Conservation (phyloP, 352 stramenopile species). For the Phytophthora colocasiae region DNA sequence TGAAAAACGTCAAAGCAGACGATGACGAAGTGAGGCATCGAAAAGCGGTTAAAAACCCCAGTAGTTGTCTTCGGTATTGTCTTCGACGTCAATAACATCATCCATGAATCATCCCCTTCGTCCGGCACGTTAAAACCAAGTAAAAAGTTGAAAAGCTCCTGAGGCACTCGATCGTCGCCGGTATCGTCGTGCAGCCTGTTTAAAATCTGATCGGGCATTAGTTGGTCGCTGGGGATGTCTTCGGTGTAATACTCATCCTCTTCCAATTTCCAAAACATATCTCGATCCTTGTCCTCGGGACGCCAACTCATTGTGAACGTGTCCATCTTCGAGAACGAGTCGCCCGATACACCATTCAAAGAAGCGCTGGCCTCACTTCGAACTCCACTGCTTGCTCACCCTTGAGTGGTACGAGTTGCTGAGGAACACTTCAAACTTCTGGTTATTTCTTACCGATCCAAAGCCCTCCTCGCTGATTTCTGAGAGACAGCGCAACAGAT, state of each 20-base stretch:
- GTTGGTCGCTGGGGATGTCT: slow-evolving; percentile 1
- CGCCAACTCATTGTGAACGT: slow-evolving; percentile 19
- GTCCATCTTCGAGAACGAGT: slow-evolving; percentile 23
- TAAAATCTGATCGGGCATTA: not conserved
- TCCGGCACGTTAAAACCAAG: slow-evolving; percentile 10
- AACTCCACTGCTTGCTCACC: slow-evolving; percentile 14
- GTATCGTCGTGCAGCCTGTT: not conserved
- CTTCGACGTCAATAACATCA: slow-evolving; percentile 2
- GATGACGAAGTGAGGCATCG: no score
- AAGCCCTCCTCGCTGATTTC: slow-evolving; percentile 19
- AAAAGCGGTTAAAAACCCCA: not conserved
- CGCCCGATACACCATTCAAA: slow-evolving; percentile 1
- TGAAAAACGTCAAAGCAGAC: no score
- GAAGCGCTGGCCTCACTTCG: slow-evolving; percentile 2
- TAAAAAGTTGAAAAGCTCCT: slow-evolving; percentile 9
- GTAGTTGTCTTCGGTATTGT: not conserved
- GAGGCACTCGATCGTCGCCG: slow-evolving; percentile 1
- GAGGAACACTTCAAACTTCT: slow-evolving; percentile 16
- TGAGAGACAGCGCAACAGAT: slow-evolving; percentile 1
- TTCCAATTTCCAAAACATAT: slow-evolving; percentile 9
- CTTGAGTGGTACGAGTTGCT: slow-evolving; percentile 18
- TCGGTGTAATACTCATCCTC: slow-evolving; percentile 14
- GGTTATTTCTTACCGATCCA: not conserved
- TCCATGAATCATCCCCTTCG: slow-evolving; percentile 1
- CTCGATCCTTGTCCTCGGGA: slow-evolving; percentile 6